phyloP scores from a whole-genome alignment of 1,284 basidiomycete genomes.

The Coniferiporia weirii region DNA sequence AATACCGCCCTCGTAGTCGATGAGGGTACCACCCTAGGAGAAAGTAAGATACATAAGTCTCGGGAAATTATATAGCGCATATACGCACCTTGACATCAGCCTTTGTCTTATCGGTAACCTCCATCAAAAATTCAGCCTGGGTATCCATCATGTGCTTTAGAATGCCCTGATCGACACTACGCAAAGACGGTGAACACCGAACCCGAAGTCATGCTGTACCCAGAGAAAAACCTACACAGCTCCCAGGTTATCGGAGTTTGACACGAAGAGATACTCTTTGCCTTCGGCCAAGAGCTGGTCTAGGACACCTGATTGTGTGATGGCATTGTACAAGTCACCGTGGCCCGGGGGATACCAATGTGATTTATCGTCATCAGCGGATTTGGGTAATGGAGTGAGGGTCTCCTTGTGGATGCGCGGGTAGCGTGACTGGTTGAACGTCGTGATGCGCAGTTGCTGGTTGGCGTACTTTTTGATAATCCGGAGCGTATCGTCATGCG shows the following conservation, averaged over 20 bases:
- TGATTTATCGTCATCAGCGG: slow-evolving; percentile 88
- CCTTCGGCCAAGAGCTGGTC: slow-evolving; percentile 93
- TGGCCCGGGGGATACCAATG: slow-evolving; percentile 99
- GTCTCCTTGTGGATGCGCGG: slow-evolving; percentile 97
- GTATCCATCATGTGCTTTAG: slow-evolving; percentile 89
- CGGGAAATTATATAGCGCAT: neutral
- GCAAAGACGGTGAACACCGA: slow-evolving; percentile 16
- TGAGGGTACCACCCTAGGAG: slow-evolving; percentile 86
- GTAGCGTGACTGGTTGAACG: slow-evolving; percentile 98
- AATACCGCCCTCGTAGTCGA: slow-evolving; percentile 93
- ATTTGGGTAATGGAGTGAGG: slow-evolving; percentile 84
- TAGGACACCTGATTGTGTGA: slow-evolving; percentile 92
- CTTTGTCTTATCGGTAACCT: slow-evolving; percentile 99
- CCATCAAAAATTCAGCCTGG: slow-evolving; percentile 92
- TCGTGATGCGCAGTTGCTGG: slow-evolving; percentile 93
- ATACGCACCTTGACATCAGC: slow-evolving; percentile 84
- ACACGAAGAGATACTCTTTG: slow-evolving; percentile 99
- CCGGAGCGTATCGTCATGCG: slow-evolving; percentile 92
- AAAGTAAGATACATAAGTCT: neutral
- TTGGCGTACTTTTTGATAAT: slow-evolving; percentile 99
- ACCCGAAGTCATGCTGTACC: slow-evolving; percentile 24
- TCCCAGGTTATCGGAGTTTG: slow-evolving; percentile 98
- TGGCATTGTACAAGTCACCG: slow-evolving; percentile 94
- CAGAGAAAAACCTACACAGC: slow-evolving; percentile 74
- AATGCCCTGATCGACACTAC: slow-evolving; percentile 75